Evolutionary conservation across 1,139 yeast genomes (phyloP).

Genomic region (Geotrichum phurueaensis): DNA sequence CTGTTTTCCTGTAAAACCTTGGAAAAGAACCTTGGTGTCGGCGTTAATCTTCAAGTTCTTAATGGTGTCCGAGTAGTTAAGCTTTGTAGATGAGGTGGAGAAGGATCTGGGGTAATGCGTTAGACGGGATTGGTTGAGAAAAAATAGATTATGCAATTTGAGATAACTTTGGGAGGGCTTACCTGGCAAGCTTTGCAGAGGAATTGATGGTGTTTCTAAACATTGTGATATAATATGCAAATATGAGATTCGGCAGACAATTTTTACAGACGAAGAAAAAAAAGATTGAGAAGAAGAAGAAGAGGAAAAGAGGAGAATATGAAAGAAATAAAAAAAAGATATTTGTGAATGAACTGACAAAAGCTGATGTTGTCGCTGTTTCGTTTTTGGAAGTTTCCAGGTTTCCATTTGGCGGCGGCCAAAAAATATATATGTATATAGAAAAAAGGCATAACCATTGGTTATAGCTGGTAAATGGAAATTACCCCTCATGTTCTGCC

Average conservation of each 20-base stretch:
- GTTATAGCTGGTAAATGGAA: too few relatives aligned
- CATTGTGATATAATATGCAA: not conserved
- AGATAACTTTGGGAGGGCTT: not conserved
- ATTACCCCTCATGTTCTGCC: too few relatives aligned
- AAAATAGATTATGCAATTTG: too few relatives aligned
- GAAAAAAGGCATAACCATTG: too few relatives aligned
- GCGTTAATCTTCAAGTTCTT: conserved; percentile 75
- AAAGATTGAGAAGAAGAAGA: too few relatives aligned
- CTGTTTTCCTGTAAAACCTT: conserved; percentile 97
- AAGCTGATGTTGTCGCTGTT: not conserved
- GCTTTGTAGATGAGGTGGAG: conserved; percentile 31
- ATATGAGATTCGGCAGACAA: not conserved
- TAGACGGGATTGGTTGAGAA: not conserved
- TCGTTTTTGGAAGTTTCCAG: not conserved
- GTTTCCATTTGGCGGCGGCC: not conserved
- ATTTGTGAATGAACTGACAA: not conserved
- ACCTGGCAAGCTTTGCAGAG: conserved; percentile 2
- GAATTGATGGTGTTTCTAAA: not conserved
- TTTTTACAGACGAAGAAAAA: not conserved
- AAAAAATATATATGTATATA: not conserved
- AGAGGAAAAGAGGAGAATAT: not conserved
- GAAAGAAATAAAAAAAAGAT: not conserved
- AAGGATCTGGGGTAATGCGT: conserved; percentile 24
- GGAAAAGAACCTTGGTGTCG: conserved; percentile 93
- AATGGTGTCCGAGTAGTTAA: conserved; percentile 59